These are phyloP conservation scores for Bocquillonia castaneifolia DNA, from an alignment of 441 rosid species.

Conservation along the genomic window DNA sequence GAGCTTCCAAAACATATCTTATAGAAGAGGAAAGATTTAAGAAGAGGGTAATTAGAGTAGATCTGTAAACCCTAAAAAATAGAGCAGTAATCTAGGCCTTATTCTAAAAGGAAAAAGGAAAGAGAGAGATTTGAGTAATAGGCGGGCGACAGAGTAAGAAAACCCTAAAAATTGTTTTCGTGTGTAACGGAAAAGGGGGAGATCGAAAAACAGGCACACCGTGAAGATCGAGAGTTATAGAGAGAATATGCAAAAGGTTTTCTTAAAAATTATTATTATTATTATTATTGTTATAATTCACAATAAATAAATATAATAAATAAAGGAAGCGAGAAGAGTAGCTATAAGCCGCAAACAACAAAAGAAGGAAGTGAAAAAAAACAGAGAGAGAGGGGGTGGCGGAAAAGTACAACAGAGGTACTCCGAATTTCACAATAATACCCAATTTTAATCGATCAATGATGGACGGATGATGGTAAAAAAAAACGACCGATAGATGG, in stretches of 20 bases:
- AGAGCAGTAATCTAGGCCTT: constrained; percentile 39
- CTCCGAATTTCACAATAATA: constrained; percentile 26
- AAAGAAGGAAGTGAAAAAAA: background rate
- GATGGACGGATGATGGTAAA: too few species aligned
- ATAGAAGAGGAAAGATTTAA: constrained; percentile 16
- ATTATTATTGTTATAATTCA: too few species aligned
- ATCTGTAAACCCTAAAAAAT: constrained; percentile 45
- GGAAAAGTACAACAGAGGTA: constrained; percentile 35
- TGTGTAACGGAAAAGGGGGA: too few species aligned
- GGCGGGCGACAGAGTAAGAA: background rate
- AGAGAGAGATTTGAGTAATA: constrained; percentile 15
- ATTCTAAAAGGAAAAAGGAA: constrained; percentile 4
- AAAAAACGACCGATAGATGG: too few species aligned
- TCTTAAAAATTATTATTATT: too few species aligned
- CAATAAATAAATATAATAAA: too few species aligned
- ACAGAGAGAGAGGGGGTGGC: constrained; percentile 11
- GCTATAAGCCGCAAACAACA: too few species aligned
- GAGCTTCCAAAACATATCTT: constrained; percentile 96
- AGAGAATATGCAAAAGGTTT: constrained; percentile 13
- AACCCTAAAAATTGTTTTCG: constrained; percentile 37
- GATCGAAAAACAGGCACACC: constrained; percentile 23
- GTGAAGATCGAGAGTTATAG: constrained; percentile 30
- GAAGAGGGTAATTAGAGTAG: constrained; percentile 26
- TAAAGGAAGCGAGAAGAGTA: too few species aligned
- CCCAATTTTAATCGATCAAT: too few species aligned